Conservation (phyloP, 139 green algal species). For the Picochlorum sp. region DNA sequence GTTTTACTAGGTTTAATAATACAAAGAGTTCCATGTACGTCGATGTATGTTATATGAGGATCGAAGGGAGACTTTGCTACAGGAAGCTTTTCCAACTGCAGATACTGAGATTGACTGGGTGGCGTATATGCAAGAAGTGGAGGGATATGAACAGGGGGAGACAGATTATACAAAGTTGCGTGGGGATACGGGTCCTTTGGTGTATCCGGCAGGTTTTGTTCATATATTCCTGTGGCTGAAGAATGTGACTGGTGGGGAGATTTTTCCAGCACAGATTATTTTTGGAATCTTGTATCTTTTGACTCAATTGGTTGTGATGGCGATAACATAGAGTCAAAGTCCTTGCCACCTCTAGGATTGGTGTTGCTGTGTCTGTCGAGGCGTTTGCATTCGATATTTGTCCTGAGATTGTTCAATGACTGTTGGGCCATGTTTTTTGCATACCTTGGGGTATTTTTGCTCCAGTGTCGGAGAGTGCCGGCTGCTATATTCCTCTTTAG, state of each 20-base stretch:
- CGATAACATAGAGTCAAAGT: slow-evolving; percentile 34
- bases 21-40: slow-evolving; percentile 1
- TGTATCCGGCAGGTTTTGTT: slow-evolving; percentile 80
- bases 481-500: slow-evolving; percentile 38
- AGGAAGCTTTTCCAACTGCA: slow-evolving; percentile 18
- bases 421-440: slow-evolving; percentile 59
- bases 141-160: slow-evolving; percentile 48
- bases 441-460: slow-evolving; percentile 34
- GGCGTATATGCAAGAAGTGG: slow-evolving; percentile 47
- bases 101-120: slow-evolving; percentile 52
- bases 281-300: slow-evolving; percentile 64
- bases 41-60: background rate
- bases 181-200: slow-evolving; percentile 70
- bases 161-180: slow-evolving; percentile 61
- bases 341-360: slow-evolving; percentile 62
- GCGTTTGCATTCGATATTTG: slow-evolving; percentile 74
- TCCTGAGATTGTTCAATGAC: slow-evolving; percentile 87
- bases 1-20: slow-evolving; percentile 6
- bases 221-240: slow-evolving; percentile 60
- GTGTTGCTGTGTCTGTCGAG: slow-evolving; percentile 66
- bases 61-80: background rate
- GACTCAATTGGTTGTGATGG: slow-evolving; percentile 48
- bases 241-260: slow-evolving; percentile 39
- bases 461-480: slow-evolving; percentile 19
- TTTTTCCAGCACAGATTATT: slow-evolving; percentile 31